Evolutionary conservation across 1,284 basidiomycete genomes (phyloP), one percentile per base, ranked within the genome.

Genomic region (Ustilago trichophora): DNA sequence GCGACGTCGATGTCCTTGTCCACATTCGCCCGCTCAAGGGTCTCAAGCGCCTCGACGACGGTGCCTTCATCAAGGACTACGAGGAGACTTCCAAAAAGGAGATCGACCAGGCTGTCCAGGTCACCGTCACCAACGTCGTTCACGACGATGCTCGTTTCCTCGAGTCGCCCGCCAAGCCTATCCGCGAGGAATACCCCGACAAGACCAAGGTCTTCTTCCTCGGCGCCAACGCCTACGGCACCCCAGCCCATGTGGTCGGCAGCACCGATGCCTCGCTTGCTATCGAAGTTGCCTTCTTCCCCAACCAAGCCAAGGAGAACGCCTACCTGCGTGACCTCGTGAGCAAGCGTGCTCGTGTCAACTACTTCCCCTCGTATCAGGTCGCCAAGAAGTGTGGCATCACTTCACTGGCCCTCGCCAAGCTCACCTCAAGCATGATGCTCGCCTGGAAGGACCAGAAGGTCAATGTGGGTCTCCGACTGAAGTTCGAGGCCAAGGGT

Each of bases 401-500:
- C 31, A 75, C 72, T 15, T 64, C 63, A 19, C 53, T 81, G 9
- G 76, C 73, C 2, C 87, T 92, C 12, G 90, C 93, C 21, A 91
- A 90, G 82, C 90, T 99, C 70, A 93, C 93, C 0, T 93, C 93
- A 21, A 94, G 91, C 74, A 88, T 98, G 78, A 89, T 97, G 88
- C 89, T 97, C 38, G 89, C 91, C 71, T 87, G 87, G n/a, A 49
- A 63, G n/a, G 62, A 72, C 19, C 85, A 86, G 73, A 97, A 96
- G 84, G 86, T 86, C 56, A 98, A 98, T 80, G 85, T 98, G 26
- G 96, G 96, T 4, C 86, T 98, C 19, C 91, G 91, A 77, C 87
- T 98, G 74, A 98, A 99, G 82, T 98, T 98, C 65, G 96, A 98
- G 80, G 91, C 88, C 19, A 97, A 96, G 83, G 87, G 89, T n/a